Evolutionary conservation across 345 rosid genomes (phyloP).

Genomic region (Eucalyptus brandiana): DNA sequence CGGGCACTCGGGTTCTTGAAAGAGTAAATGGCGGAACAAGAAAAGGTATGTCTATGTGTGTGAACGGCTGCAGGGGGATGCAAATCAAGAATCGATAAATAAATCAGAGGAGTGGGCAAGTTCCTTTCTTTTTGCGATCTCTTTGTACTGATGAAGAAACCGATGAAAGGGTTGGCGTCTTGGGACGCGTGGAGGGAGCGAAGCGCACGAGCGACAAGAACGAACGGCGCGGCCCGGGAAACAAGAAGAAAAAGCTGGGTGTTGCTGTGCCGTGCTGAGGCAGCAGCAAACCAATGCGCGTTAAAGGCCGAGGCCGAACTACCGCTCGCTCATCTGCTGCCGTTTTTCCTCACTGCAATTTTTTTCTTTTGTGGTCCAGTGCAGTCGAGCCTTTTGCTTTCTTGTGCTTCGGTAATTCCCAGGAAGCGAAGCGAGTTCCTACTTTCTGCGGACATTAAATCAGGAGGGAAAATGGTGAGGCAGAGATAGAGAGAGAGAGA

Average conservation of each 20-base stretch:
- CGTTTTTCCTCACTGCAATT: not conserved
- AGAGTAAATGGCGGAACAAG: constrained; percentile 40
- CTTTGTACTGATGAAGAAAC: not conserved
- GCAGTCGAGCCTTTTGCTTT: not conserved
- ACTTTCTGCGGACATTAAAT: not conserved
- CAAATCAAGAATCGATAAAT: not conserved
- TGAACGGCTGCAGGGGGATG: not conserved
- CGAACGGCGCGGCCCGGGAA: not conserved
- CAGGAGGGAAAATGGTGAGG: not conserved
- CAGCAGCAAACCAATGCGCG: not conserved
- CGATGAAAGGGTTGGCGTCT: not conserved
- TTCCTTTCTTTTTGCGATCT: not conserved
- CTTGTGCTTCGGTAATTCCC: not conserved
- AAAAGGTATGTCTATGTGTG: not conserved
- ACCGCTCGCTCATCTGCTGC: not conserved
- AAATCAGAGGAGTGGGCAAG: not conserved
- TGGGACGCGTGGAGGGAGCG: not conserved
- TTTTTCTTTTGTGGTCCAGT: not conserved
- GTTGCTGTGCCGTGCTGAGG: not conserved
- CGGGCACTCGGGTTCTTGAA: not conserved
- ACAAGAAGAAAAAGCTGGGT: not conserved
- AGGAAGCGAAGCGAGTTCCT: not conserved
- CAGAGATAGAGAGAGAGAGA: not conserved
- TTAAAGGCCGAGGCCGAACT: not conserved
- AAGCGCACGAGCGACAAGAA: not conserved